Evolutionary conservation across 768 basidiomycete genomes (phyloP).

Genomic region (Tulasnella calospora): DNA sequence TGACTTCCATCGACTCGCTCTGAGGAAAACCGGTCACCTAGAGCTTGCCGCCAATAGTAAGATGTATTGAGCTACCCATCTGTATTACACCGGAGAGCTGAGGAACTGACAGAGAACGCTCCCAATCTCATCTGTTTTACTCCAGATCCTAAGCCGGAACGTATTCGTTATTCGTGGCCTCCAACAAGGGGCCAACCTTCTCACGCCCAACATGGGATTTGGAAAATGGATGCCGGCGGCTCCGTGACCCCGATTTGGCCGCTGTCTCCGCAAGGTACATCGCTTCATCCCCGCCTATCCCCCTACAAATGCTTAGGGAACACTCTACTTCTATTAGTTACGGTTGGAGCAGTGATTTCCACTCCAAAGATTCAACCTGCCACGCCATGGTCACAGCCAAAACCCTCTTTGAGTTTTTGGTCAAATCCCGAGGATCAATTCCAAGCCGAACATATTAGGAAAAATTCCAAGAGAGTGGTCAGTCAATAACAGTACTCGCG

Average conservation of each 20-base stretch:
- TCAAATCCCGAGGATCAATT: background rate
- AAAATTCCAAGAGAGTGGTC: background rate
- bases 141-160: background rate
- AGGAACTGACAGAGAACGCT: background rate
- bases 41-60: background rate
- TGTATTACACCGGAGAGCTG: background rate
- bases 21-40: background rate
- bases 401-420: background rate
- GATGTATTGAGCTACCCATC: background rate
- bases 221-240: background rate
- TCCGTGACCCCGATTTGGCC: background rate
- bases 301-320: background rate
- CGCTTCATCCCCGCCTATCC: too few relatives aligned
- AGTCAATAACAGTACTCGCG: background rate
- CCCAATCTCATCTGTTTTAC: background rate
- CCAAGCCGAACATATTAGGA: background rate
- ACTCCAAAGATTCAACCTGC: background rate
- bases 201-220: background rate
- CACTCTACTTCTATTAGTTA: background rate
- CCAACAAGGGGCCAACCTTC: background rate
- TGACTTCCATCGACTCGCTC: background rate
- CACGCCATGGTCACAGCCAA: too few relatives aligned
- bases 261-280: background rate
- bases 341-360: background rate
- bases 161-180: background rate